These are phyloP conservation scores for Scutellaria baicalensis DNA, from an alignment of 257 asterid genomes.

Conservation along the genomic window DNA sequence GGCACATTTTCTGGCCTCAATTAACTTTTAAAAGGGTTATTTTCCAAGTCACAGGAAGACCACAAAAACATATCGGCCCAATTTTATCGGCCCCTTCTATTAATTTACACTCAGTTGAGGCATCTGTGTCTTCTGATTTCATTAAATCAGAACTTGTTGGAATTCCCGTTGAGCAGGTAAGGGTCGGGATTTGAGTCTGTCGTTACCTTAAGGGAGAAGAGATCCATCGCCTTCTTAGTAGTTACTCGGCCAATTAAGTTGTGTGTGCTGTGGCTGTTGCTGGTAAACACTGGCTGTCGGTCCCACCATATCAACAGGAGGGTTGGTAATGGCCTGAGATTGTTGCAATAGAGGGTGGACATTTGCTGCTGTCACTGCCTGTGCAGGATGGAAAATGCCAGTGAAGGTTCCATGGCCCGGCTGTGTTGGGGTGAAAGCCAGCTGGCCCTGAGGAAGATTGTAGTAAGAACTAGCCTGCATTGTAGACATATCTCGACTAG, in stretches of 20 bases:
- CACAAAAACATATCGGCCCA: slow-evolving; percentile 34
- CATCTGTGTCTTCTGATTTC: slow-evolving; percentile 25
- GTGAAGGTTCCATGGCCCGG: slow-evolving; percentile 75
- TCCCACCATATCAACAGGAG: slow-evolving; percentile 76
- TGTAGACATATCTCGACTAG: slow-evolving; percentile 63
- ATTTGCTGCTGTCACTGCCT: slow-evolving; percentile 51
- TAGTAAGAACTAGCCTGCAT: slow-evolving; percentile 74
- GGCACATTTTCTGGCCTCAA: slow-evolving; percentile 27
- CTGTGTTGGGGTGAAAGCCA: slow-evolving; percentile 69
- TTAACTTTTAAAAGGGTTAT: slow-evolving; percentile 31
- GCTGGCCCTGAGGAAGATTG: slow-evolving; percentile 78
- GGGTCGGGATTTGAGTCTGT: slow-evolving; percentile 19
- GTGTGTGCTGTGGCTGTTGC: slow-evolving; percentile 74
- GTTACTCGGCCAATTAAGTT: slow-evolving; percentile 79
- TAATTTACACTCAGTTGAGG: slow-evolving; percentile 36
- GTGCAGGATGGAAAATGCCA: slow-evolving; percentile 73
- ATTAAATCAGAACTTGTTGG: slow-evolving; percentile 23
- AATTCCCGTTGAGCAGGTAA: slow-evolving; percentile 23
- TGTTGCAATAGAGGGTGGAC: slow-evolving; percentile 81
- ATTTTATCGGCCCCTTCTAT: slow-evolving; percentile 32
- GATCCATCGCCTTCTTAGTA: slow-evolving; percentile 33
- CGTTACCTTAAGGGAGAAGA: slow-evolving; percentile 14
- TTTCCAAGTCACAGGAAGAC: slow-evolving; percentile 50
- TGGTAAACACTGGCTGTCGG: slow-evolving; percentile 61
- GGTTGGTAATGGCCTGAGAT: slow-evolving; percentile 64